Evolutionary conservation across 805 yeast species (phyloP).

Genomic region (Yarrowia deformans): DNA sequence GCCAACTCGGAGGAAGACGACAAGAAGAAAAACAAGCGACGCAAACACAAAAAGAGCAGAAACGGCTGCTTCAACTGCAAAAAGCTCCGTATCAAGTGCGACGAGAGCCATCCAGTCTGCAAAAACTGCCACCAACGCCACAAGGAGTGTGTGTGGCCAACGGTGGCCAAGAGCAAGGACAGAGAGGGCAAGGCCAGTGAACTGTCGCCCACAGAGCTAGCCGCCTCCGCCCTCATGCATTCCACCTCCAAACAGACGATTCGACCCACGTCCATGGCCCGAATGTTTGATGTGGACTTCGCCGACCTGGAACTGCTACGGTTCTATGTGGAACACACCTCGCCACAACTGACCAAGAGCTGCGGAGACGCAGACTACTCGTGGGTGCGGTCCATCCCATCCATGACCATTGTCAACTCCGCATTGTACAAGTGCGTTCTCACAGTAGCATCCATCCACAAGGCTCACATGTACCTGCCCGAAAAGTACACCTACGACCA

Average conservation of each 20-base stretch:
- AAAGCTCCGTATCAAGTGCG: slow-evolving; percentile 45
- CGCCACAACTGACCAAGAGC: slow-evolving; percentile 20
- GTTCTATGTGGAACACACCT: slow-evolving; percentile 35
- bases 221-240: slow-evolving; percentile 30
- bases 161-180: slow-evolving; percentile 23
- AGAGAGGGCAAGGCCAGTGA: slow-evolving; percentile 10
- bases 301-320: slow-evolving; percentile 37
- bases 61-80: slow-evolving; percentile 46
- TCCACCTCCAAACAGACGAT: slow-evolving; percentile 29
- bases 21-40: slow-evolving; percentile 41
- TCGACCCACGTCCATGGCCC: slow-evolving; percentile 30
- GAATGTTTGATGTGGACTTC: slow-evolving; percentile 38
- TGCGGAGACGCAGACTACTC: slow-evolving; percentile 38
- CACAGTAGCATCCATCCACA: slow-evolving; percentile 35
- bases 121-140: slow-evolving; percentile 43
- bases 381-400: slow-evolving; percentile 37
- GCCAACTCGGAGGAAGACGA: slow-evolving; percentile 30
- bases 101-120: slow-evolving; percentile 44
- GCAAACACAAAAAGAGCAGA: slow-evolving; percentile 45
- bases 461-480: slow-evolving; percentile 36
- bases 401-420: slow-evolving; percentile 35
- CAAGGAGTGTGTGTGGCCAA: slow-evolving; percentile 42
- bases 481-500: slow-evolving; percentile 37
- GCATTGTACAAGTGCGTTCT: slow-evolving; percentile 37
- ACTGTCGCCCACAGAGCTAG: slow-evolving; percentile 31